Percentiles rank a stretch among this genome's conserved stretches.
Conservation (phyloP, 2,329 filamentous ascomycete genomes). For the Rhynchosporium graminicola region DNA sequence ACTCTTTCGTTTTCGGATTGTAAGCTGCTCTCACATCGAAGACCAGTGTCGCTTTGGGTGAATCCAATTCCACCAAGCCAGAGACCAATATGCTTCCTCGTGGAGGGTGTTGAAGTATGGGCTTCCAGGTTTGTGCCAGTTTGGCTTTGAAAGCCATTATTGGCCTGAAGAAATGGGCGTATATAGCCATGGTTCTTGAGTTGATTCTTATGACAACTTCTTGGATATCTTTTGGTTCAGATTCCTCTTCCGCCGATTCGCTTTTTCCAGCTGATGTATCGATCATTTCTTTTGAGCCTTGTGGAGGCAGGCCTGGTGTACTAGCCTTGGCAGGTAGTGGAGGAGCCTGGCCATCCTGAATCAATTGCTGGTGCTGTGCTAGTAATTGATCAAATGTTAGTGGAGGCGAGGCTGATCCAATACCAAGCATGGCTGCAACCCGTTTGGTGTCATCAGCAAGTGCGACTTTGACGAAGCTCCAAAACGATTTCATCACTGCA, state of each 20-base stretch:
- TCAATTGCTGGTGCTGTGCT: constrained; percentile 31
- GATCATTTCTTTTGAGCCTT: constrained; percentile 22
- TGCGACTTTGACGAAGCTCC: constrained; percentile 53
- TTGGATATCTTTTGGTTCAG: constrained; percentile 16
- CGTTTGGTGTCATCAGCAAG: constrained; percentile 46
- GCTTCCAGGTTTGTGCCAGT: constrained; percentile 49
- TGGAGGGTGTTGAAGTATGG: constrained; percentile 46
- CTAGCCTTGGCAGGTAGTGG: constrained; percentile 29
- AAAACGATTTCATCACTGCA: constrained; percentile 52
- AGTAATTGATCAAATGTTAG: constrained; percentile 34
- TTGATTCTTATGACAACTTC: background rate
- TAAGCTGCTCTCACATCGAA: constrained; percentile 57
- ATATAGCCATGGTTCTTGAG: constrained; percentile 22
- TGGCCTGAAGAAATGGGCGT: constrained; percentile 33
- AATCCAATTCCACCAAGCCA: constrained; percentile 56
- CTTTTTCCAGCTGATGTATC: constrained; percentile 17
- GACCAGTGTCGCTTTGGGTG: constrained; percentile 48
- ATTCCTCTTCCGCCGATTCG: constrained; percentile 16
- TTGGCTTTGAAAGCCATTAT: constrained; percentile 36
- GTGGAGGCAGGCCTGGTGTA: constrained; percentile 19
- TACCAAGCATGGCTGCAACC: constrained; percentile 50
- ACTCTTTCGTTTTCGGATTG: constrained; percentile 53
- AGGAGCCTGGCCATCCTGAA: constrained; percentile 21
- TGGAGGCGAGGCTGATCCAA: constrained; percentile 37
- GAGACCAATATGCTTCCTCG: constrained; percentile 55